A percentile compares a stretch with the other conserved stretches of the same genome.
Evolutionary conservation across 176 grass and related monocot species (phyloP).

Genomic region (Tuctoria greenei): DNA sequence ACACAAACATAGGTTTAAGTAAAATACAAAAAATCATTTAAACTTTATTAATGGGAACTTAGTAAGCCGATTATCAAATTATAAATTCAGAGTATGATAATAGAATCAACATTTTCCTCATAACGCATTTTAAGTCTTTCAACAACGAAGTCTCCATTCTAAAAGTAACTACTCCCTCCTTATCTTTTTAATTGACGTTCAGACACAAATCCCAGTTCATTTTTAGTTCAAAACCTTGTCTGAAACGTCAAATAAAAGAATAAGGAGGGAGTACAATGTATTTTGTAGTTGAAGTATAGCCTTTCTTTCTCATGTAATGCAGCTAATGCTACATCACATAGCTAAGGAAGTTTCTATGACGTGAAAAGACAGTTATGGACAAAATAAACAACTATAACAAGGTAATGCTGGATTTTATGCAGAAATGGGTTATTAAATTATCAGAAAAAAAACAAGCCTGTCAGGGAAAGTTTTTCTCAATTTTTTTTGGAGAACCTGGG

Average conservation of each 20-base stretch:
- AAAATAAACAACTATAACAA: neutral
- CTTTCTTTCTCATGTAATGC: neutral
- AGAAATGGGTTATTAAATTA: neutral
- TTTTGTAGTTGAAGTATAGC: neutral
- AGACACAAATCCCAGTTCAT: no score
- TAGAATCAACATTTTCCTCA: neutral
- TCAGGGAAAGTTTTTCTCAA: neutral
- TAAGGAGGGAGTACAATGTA: no score
- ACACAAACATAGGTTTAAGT: conserved; percentile 7
- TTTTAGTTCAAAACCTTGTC: no score
- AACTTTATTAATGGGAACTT: neutral
- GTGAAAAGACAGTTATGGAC: neutral
- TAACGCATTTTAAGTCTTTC: conserved; percentile 14
- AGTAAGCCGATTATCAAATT: neutral
- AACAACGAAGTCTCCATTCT: neutral
- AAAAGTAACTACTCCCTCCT: neutral
- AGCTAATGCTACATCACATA: neutral
- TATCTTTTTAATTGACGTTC: no score
- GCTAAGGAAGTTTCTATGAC: conserved; percentile 5
- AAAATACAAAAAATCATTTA: conserved; percentile 1
- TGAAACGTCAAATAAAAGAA: no score
- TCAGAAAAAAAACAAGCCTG: neutral
- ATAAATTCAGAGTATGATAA: conserved; percentile 14
- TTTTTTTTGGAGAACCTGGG: neutral
- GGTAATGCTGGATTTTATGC: neutral